Evolutionary conservation across 176 grass and related monocot genomes (phyloP), one percentile per base, ranked within the genome.

Genomic region (Avena atlantica): DNA sequence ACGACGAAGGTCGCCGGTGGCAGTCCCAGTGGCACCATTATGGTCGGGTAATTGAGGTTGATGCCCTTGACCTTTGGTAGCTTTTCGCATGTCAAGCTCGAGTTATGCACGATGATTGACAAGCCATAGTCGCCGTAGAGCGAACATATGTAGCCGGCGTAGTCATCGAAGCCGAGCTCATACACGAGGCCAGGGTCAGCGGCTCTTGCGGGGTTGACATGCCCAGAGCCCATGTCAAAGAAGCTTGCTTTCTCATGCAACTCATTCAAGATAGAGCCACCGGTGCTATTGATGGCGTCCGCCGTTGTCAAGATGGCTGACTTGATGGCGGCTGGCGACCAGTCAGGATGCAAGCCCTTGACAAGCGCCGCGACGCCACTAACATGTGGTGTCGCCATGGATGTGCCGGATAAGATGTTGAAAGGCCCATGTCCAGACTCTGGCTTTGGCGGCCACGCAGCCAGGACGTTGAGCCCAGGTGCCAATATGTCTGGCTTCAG

Each of bases 21-120:
- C n/a, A 12, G 2, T 48, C 21, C 49, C n/a, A 74, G 3, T 1
- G 44, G 71, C 44, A 74, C 71, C 2, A 23, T 74, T 74, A 74
- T 74, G 11, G 71, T 74, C n/a, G 71, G 44, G 71, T 74, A 74
- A 12, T 74, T 74, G 44, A 74, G 71, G 1, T 74, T n/a, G 10
- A 74, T 13, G 44, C 47, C 71, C 12, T 24, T 24, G 5, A 74
- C 71, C n/a, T 50, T 74, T 44, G 71, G 45, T 0, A 74, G 12
- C 71, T 74, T 74, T 14, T n/a, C 71, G 23, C 71, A 74, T 25
- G 42, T 25, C 40, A 15, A 12, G 44, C 71, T 50, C n/a, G 21
- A 24, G 71, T 74, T 14, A 0, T 2, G 45, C 44, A 74, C n/a
- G 5, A 74, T 24, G 44, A 11, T 50, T 25, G 5, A 11, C 71